These are phyloP conservation scores for Colletotrichum sp. DNA, from an alignment of 2,329 filamentous ascomycete species.

Conservation along the genomic window DNA sequence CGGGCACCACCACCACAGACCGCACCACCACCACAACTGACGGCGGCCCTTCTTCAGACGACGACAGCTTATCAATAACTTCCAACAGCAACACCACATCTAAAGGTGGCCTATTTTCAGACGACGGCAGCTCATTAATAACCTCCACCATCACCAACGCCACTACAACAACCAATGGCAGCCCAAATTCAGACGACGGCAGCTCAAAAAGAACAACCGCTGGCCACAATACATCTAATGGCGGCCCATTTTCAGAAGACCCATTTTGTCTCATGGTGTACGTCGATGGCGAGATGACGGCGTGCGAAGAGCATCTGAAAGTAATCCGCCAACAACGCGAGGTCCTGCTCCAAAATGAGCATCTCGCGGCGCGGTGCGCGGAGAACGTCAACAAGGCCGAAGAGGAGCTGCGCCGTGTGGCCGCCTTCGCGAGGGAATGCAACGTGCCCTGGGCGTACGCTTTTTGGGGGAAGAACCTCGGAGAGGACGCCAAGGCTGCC, in stretches of 20 bases:
- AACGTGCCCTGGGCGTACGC: neutral
- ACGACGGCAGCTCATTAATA: neutral
- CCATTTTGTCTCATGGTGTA: neutral
- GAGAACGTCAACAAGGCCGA: neutral
- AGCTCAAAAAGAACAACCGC: neutral
- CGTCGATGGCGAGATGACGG: neutral
- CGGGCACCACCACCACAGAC: too few species aligned
- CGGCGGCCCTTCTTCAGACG: neutral
- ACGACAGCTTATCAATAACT: neutral
- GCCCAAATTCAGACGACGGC: neutral
- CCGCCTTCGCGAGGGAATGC: neutral
- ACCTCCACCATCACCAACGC: too few species aligned
- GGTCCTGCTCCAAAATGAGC: neutral
- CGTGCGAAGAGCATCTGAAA: neutral
- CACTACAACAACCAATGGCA: too few species aligned
- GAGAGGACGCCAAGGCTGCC: neutral
- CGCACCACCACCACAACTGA: neutral
- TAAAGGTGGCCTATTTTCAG: too few species aligned
- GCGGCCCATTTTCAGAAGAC: neutral
- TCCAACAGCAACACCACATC: too few species aligned
- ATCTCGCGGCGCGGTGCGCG: neutral
- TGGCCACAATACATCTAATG: neutral
- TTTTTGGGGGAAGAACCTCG: neutral
- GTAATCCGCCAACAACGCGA: neutral
- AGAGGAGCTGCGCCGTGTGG: neutral